phyloP scores from a whole-genome alignment of 208 protist genomes.

The Trypanosoma vivax region DNA sequence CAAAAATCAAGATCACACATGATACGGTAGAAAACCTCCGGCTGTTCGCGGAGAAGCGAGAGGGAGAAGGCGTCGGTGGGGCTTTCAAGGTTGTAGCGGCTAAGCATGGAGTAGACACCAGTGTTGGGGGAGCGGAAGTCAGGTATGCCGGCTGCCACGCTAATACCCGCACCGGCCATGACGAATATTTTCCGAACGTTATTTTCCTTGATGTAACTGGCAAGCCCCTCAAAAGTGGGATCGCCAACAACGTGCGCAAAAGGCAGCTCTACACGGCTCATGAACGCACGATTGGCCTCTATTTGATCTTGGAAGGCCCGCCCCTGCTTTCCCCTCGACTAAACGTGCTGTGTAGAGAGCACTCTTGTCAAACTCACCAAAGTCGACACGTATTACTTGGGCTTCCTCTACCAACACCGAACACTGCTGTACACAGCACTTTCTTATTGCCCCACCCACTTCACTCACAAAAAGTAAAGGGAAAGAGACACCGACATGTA shows the following conservation, averaged over 20 bases:
- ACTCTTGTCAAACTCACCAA: too few relatives aligned
- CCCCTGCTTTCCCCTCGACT: too few relatives aligned
- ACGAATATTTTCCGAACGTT: constrained; percentile 84
- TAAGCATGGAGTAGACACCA: constrained; percentile 89
- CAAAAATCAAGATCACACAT: constrained; percentile 81
- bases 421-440: too few relatives aligned
- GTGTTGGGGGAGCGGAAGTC: constrained; percentile 91
- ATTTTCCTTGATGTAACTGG: constrained; percentile 51
- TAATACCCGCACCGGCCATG: constrained; percentile 87
- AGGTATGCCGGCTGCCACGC: constrained; percentile 91
- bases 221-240: constrained; percentile 43
- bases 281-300: background rate
- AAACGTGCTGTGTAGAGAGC: too few relatives aligned
- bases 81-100: constrained; percentile 88
- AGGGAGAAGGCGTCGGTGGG: constrained; percentile 90
- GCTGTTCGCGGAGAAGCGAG: constrained; percentile 75
- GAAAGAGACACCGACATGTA: too few relatives aligned
- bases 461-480: too few relatives aligned
- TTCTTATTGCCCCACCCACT: too few relatives aligned
- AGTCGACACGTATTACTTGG: too few relatives aligned
- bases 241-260: constrained; percentile 42
- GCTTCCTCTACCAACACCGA: too few relatives aligned
- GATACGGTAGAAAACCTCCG: constrained; percentile 90
- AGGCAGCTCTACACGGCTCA: background rate
- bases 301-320: background rate